Percentiles rank a stretch among this genome's conserved stretches.
These are phyloP conservation scores for Globisporangium abappressorium DNA, from an alignment of 352 stramenopile genomes.

Conservation along the genomic window DNA sequence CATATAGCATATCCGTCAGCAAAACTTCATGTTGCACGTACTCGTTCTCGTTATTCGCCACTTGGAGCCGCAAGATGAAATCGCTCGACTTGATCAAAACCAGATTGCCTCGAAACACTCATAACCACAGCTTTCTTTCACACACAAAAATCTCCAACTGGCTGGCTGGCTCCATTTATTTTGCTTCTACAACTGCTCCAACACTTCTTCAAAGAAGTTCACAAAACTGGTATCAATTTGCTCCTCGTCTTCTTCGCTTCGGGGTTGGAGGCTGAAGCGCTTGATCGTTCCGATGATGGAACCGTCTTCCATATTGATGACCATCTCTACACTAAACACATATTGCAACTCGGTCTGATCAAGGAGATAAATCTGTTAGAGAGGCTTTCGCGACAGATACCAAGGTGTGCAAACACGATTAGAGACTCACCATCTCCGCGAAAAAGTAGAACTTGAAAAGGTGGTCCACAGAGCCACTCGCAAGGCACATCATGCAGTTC, in stretches of 20 bases:
- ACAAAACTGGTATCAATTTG: constrained; percentile 86
- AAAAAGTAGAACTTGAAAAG: constrained; percentile 89
- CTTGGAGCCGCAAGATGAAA: not conserved
- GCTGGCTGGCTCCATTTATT: constrained; percentile 7
- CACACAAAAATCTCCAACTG: constrained; percentile 7
- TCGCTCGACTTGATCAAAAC: not conserved
- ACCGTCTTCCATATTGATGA: constrained; percentile 57
- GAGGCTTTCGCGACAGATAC: not conserved
- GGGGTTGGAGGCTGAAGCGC: constrained; percentile 58
- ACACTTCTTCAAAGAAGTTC: constrained; percentile 74
- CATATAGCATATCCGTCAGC: not conserved
- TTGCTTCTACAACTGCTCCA: constrained; percentile 58
- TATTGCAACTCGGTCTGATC: constrained; percentile 62
- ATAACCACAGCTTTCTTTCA: not conserved
- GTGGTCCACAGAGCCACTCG: constrained; percentile 65
- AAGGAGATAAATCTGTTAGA: not conserved
- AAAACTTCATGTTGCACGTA: not conserved
- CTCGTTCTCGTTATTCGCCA: not conserved
- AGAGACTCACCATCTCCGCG: constrained; percentile 65
- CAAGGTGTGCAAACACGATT: not conserved
- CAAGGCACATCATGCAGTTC: constrained; percentile 75
- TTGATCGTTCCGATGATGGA: constrained; percentile 66
- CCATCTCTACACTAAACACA: constrained; percentile 81
- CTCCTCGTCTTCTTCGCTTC: constrained; percentile 60
- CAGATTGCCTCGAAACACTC: not conserved